Base-by-base conservation (phyloP, 805 yeast genomes). In the Yarrowia porcina region DNA sequence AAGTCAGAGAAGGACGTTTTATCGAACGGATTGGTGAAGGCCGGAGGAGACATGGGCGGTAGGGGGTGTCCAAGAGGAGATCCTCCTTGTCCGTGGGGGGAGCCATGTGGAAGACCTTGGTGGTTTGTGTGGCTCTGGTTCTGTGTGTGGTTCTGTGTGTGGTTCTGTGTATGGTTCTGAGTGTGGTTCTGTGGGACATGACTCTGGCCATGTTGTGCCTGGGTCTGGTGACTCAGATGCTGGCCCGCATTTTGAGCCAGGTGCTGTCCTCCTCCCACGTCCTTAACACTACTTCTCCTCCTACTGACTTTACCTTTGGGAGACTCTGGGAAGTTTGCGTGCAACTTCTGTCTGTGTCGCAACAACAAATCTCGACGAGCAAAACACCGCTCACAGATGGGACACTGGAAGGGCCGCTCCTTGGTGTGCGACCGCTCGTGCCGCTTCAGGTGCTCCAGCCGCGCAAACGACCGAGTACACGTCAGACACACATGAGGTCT, bases 351-450 rank as follows among this genome's bases (percentile, higher is more conserved):
- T 76, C 90, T 97, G 77, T 94, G 99, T 65, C 99, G 82, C 62
- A 94, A 80, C 28, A 94, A 68, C 63, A 78, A 69, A 63, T 78
- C 81, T 7, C 97, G 78, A 63, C 99, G 79, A 4, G 98, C 97
- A 77, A 94, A 93, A 71, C 97, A 89, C 56, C 98, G 84, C 33
- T 96, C 97, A 75, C 98, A 93, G 9, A 92, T 92, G 1, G 96
- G 96, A 76, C 99, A 93, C 72, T 90, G 94, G 76, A 88, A 93
- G 1, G 98, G 98, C 72, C 91, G 91, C 74, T 92, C 97, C 73
- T 92, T 90, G 10, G 99, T 93, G 73, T 93, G 99, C 0, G 96
- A 87, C 41, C 97, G 79, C 69, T 91, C 96, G 72, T 93, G 99
- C 64, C 99, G 85, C 74, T 89, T 91, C 70, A 94, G 80, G 75